Conservation (phyloP, 73 alveolate genomes). For the Blepharisma japonicum region DNA sequence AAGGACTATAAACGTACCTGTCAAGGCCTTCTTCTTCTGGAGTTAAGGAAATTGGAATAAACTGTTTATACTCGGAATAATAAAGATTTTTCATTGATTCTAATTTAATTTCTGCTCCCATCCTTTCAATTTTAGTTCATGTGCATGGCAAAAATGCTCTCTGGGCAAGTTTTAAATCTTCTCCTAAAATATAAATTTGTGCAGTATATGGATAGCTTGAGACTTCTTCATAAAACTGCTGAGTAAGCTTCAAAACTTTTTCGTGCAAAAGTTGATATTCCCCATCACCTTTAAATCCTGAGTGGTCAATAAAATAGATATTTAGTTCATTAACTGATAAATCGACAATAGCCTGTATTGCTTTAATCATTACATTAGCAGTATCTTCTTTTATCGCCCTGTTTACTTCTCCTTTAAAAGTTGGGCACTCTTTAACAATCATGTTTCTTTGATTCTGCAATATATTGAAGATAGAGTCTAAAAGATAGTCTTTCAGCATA, state of each 20-base stretch:
- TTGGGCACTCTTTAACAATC: too few relatives aligned
- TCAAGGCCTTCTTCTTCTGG: neutral
- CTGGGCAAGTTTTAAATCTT: neutral
- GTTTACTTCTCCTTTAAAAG: too few relatives aligned
- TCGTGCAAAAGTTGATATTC: neutral
- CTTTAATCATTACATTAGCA: neutral
- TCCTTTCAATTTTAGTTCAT: neutral
- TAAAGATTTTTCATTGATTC: neutral
- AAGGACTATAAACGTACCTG: neutral
- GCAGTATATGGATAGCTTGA: neutral
- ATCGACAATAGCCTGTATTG: neutral
- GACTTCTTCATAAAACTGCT: constrained; percentile 14
- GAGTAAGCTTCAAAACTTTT: neutral
- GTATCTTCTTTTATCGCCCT: too few relatives aligned
- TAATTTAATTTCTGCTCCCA: neutral
- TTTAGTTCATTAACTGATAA: neutral
- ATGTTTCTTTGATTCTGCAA: neutral
- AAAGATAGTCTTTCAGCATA: neutral
- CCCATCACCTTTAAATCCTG: neutral
- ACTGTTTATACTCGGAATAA: neutral
- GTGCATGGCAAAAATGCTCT: neutral
- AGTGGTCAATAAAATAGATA: constrained; percentile 9
- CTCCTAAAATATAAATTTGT: neutral
- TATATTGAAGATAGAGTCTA: neutral
- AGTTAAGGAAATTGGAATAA: neutral